Conservation (phyloP, 2,329 filamentous ascomycete species). For the Colletotrichum destructivum region DNA sequence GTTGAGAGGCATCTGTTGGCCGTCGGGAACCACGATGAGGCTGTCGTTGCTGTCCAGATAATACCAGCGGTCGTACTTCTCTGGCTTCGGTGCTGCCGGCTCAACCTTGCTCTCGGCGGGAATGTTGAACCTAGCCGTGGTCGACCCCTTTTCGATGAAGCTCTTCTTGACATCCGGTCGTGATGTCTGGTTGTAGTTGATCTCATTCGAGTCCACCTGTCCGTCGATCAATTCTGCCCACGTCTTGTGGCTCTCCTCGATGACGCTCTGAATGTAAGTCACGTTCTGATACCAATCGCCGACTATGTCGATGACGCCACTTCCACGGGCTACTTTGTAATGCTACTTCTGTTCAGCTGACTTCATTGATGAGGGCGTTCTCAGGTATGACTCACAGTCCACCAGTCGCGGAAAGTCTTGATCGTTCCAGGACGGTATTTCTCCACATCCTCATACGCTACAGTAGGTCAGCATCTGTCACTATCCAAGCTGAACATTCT, state of each 20-base stretch:
- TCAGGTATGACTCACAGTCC: slow-evolving; percentile 49
- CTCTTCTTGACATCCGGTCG: slow-evolving; percentile 49
- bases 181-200: slow-evolving; percentile 60
- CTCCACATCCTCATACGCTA: slow-evolving; percentile 56
- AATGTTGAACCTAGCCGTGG: slow-evolving; percentile 51
- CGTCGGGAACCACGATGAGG: slow-evolving; percentile 45
- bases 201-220: slow-evolving; percentile 53
- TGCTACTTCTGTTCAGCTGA: slow-evolving; percentile 47
- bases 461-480: neutral
- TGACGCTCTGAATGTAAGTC: slow-evolving; percentile 49
- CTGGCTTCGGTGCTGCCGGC: slow-evolving; percentile 50
- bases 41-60: slow-evolving; percentile 54
- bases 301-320: slow-evolving; percentile 54
- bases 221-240: slow-evolving; percentile 58
- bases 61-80: slow-evolving; percentile 55
- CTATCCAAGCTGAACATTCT: rapidly evolving
- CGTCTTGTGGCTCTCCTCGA: slow-evolving; percentile 55
- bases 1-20: slow-evolving; percentile 8
- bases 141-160: slow-evolving; percentile 51
- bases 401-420: slow-evolving; percentile 56
- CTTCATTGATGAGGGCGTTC: rapidly evolving
- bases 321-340: slow-evolving; percentile 58
- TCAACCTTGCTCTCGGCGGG: slow-evolving; percentile 50
- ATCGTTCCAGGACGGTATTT: slow-evolving; percentile 55
- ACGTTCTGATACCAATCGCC: slow-evolving; percentile 55